Base-by-base conservation (phyloP, 352 stramenopile species). In the Thalassiosira hispida region DNA sequence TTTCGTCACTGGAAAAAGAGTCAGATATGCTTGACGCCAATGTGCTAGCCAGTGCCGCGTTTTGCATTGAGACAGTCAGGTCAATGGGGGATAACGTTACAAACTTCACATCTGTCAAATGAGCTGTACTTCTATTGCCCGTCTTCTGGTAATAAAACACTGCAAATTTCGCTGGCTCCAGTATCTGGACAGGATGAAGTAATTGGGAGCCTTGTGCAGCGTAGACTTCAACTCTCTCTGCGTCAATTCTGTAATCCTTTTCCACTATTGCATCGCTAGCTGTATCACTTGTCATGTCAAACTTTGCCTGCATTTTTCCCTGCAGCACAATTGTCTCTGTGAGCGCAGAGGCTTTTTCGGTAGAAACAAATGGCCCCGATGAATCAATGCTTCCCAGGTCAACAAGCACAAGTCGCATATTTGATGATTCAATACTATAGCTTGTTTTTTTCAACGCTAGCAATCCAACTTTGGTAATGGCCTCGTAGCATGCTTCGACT, bases 31-130 rank as follows among this genome's bases (percentile, higher is more conserved):
- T 90, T 12, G 81, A 79, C 8, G 83, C 46, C 25, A 95, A 88
- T 16, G 88, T 81, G 67, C 83, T 88, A 12, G 88, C 70, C n/a
- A 95, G 67, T n/a, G 90, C 87, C 56, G 80, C 65, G 76, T 95
- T 93, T 76, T 92, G 87, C 85, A 94, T 94, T 18, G 90, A 95
- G 11, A 95, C 47, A 6, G 66, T 88, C 25, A 92, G 59, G 51
- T 93, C 81, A 35, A 93, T 80, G 42, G 78, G 70, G 33, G 81
- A 84, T 33, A 91, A 51, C 2, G 87, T 88, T 18, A 90, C 86
- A 73, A 84, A 84, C 51, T 90, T 86, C 12, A 89, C 46, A 59
- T 86, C 79, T 12, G 67, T 86, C 51, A 76, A 22, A 62, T 82
- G 59, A 77, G 46, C n/a, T 84, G 74, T 46, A 84, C 67, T 57